Evolutionary conservation across 495 filamentous ascomycete genomes (phyloP).

Genomic region (Lophiotrema nucula): DNA sequence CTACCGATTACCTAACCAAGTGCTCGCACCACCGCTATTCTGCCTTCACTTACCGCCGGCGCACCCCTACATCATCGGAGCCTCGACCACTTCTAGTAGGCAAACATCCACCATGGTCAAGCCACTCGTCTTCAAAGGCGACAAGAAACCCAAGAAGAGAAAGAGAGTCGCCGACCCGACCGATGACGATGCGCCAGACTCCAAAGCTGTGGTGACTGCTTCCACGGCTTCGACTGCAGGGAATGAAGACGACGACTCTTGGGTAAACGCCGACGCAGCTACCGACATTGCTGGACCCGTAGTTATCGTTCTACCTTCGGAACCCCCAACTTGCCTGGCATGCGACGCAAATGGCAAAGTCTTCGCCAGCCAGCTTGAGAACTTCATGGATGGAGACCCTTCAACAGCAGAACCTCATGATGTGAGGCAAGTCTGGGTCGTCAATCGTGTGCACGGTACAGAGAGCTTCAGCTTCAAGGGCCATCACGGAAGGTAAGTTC

Average conservation of each 20-base stretch:
- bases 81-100: too few species aligned
- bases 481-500: conserved; percentile 66
- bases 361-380: conserved; percentile 75
- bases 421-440: conserved; percentile 93
- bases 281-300: conserved; percentile 82
- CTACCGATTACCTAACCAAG: too few species aligned
- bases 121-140: conserved; percentile 90
- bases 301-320: conserved; percentile 73
- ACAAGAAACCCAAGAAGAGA: conserved; percentile 90
- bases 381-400: conserved; percentile 76
- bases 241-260: conserved; percentile 70
- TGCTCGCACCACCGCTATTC: too few species aligned
- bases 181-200: conserved; percentile 39
- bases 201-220: conserved; percentile 45
- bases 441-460: conserved; percentile 77
- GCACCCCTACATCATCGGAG: too few species aligned
- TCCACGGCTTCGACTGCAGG: conserved; percentile 37
- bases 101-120: conserved; percentile 64
- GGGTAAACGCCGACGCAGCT: conserved; percentile 79
- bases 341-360: conserved; percentile 82
- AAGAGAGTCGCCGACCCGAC: conserved; percentile 57
- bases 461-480: conserved; percentile 82
- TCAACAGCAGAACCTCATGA: conserved; percentile 86
- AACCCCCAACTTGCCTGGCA: conserved; percentile 67
- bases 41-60: too few species aligned